These are phyloP conservation scores for Prunus yedoensis DNA, from an alignment of 331 rosid genomes.

Conservation along the genomic window DNA sequence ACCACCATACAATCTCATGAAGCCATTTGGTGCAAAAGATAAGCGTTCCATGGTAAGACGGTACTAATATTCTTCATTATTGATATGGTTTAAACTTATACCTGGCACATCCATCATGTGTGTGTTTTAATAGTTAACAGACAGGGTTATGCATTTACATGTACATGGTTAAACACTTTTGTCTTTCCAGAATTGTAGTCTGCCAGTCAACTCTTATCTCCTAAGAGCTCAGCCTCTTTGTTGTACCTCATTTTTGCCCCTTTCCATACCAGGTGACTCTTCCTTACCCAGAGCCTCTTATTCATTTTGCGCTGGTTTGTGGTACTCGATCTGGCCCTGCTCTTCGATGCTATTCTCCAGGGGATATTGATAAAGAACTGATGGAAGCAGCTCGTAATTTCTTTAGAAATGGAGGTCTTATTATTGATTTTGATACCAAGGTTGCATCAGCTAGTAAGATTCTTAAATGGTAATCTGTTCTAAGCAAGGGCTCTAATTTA, in stretches of 20 bases:
- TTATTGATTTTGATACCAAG: constrained; percentile 50
- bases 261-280: constrained; percentile 61
- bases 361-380: constrained; percentile 67
- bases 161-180: neutral
- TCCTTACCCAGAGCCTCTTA: constrained; percentile 81
- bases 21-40: constrained; percentile 86
- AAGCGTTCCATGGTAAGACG: constrained; percentile 57
- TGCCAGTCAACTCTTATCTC: neutral
- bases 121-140: neutral
- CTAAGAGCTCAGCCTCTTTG: neutral
- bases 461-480: constrained; percentile 73
- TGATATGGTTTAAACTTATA: constrained; percentile 3
- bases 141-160: neutral
- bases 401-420: constrained; percentile 65
- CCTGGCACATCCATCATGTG: neutral
- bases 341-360: constrained; percentile 77
- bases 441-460: constrained; percentile 57
- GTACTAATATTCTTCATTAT: constrained; percentile 7
- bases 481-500: neutral
- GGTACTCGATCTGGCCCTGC: constrained; percentile 86
- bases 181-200: neutral
- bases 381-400: constrained; percentile 66
- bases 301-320: constrained; percentile 75
- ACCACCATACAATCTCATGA: constrained; percentile 84
- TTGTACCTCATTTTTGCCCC: constrained; percentile 5